Conservation (phyloP, 495 filamentous ascomycete genomes). For the Choiromyces venosus region DNA sequence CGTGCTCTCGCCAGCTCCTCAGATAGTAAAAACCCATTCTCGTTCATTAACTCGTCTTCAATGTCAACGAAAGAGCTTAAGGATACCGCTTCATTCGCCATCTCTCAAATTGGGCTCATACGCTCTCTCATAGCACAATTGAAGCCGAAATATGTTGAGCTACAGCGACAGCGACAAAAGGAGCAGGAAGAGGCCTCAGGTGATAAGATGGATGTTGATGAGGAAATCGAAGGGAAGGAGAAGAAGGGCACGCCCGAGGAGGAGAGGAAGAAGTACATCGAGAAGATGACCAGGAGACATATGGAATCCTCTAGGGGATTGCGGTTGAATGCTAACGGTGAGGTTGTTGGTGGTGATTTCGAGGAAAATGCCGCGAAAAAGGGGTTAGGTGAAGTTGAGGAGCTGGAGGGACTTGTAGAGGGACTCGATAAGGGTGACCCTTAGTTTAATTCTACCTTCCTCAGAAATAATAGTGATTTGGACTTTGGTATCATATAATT, state of each 20-base stretch:
- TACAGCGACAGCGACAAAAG: slow-evolving; percentile 44
- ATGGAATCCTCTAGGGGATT: slow-evolving; percentile 53
- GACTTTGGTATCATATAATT: background rate
- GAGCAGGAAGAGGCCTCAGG: slow-evolving; percentile 8
- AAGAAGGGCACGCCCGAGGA: slow-evolving; percentile 48
- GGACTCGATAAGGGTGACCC: slow-evolving; percentile 8
- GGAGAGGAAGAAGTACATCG: slow-evolving; percentile 69
- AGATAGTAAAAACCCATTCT: slow-evolving; percentile 42
- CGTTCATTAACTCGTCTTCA: slow-evolving; percentile 52
- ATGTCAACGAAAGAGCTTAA: slow-evolving; percentile 41
- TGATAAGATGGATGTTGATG: slow-evolving; percentile 28
- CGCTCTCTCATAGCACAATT: slow-evolving; percentile 60
- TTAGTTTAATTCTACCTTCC: background rate
- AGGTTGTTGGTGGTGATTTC: slow-evolving; percentile 56
- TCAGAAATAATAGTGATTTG: background rate
- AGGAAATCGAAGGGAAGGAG: slow-evolving; percentile 42
- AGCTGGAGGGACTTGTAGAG: slow-evolving; percentile 46
- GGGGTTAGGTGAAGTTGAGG: slow-evolving; percentile 50
- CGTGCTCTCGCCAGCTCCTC: slow-evolving; percentile 51
- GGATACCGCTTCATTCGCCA: slow-evolving; percentile 64
- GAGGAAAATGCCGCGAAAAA: slow-evolving; percentile 46
- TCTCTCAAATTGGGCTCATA: slow-evolving; percentile 74
- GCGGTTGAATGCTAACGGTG: slow-evolving; percentile 53
- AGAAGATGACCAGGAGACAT: slow-evolving; percentile 58
- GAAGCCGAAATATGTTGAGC: slow-evolving; percentile 53